phyloP scores from a whole-genome alignment of 1,284 basidiomycete species.

The Boletus semigastroideus region DNA sequence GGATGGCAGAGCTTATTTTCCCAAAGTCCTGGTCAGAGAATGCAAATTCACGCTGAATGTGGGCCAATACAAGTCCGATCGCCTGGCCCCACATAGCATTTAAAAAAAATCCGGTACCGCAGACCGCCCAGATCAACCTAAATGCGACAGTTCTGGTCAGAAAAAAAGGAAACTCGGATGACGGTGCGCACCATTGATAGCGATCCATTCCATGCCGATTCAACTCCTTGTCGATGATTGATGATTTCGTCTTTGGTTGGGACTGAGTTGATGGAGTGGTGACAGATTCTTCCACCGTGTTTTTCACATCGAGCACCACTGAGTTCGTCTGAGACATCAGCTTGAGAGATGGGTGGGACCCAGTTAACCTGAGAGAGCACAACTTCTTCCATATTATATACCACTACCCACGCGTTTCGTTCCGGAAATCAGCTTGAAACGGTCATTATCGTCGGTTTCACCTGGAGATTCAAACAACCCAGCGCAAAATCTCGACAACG shows the following conservation, averaged over 20 bases:
- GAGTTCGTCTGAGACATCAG: background rate
- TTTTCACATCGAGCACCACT: background rate
- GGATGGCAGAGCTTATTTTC: slow-evolving; percentile 2
- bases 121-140: slow-evolving; percentile 21
- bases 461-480: background rate
- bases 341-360: background rate
- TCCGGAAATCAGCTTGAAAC: background rate
- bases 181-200: slow-evolving; percentile 16
- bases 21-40: slow-evolving; percentile 18
- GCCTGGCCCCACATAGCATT: slow-evolving; percentile 13
- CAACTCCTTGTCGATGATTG: slow-evolving; percentile 15
- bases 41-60: slow-evolving; percentile 18
- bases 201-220: slow-evolving; percentile 16
- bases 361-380: background rate
- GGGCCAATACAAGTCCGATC: background rate
- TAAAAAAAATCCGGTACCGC: slow-evolving; percentile 12
- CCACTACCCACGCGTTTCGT: background rate
- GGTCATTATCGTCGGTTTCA: background rate
- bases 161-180: background rate
- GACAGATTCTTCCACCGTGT: background rate
- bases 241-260: slow-evolving; percentile 9
- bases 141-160: background rate
- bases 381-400: background rate
- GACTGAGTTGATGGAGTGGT: background rate
- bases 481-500: background rate